These are phyloP conservation scores for Aspergillus hortae DNA, from an alignment of 2,329 filamentous ascomycete species.

Conservation along the genomic window DNA sequence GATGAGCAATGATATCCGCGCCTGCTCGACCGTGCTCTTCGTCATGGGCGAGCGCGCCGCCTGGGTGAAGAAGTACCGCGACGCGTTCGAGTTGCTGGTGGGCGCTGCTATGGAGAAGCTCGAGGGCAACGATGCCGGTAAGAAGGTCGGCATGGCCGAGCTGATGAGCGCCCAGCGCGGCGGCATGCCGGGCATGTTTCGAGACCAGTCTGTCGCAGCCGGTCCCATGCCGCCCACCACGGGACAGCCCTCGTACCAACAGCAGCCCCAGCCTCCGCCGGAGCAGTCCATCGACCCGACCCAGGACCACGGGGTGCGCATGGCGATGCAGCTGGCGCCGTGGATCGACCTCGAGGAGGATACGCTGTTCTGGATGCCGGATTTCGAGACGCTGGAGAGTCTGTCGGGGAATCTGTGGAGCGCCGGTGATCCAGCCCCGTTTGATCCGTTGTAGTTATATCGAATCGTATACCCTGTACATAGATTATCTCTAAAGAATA, in stretches of 20 bases:
- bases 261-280: neutral
- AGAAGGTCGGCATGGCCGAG: slow-evolving; percentile 36
- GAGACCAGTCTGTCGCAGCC: neutral
- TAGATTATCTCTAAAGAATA: neutral
- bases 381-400: slow-evolving; percentile 36
- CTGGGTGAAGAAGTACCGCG: slow-evolving; percentile 48
- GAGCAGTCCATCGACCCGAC: slow-evolving; percentile 13
- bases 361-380: slow-evolving; percentile 37
- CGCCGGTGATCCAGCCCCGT: slow-evolving; percentile 23
- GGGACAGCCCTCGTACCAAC: neutral
- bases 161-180: slow-evolving; percentile 37
- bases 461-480: neutral
- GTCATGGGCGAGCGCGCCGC: slow-evolving; percentile 49
- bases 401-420: slow-evolving; percentile 29
- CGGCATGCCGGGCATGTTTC: neutral
- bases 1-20: slow-evolving; percentile 49
- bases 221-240: neutral
- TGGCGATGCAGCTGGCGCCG: slow-evolving; percentile 37
- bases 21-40: slow-evolving; percentile 48
- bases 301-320: slow-evolving; percentile 34
- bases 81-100: slow-evolving; percentile 47
- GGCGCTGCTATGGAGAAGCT: slow-evolving; percentile 47
- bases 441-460: slow-evolving; percentile 23
- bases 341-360: slow-evolving; percentile 38
- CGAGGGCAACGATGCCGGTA: slow-evolving; percentile 34